Evolutionary conservation across 2,329 filamentous ascomycete species (phyloP), one percentile per base, ranked within the genome.

Genomic region (Colletotrichum simmondsii): DNA sequence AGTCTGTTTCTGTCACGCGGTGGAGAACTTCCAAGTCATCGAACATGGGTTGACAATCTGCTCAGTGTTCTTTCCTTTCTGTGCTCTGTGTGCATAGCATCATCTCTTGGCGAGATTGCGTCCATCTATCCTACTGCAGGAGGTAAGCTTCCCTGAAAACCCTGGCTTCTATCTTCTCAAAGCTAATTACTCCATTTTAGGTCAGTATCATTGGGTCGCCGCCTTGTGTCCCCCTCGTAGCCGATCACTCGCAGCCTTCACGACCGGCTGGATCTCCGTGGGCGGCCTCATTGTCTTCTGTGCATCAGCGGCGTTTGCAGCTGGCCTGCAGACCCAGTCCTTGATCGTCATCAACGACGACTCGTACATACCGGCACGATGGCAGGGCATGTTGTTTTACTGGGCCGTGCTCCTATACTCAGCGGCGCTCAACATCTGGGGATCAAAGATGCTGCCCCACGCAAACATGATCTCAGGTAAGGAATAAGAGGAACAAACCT

Each of bases 191-290:
- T 64, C 12, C 24, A 61, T 37, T 32, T 11, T 53, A 83, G 83
- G 84, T 8, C 84, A 86, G 77, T 86, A 86, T 58, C 83, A 86
- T 75, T 86, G 84, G 85, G 83, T 85, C 5, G 81, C 84, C 1
- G 81, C 80, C 7, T 79, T 86, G 24, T 71, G 81, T 12, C 82
- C 83, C 4, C 63, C 74, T 5, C 78, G 77, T 0, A 79, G 79
- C 30, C 79, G 78, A 66, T 77, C 80, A 2, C 75, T 80, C 5
- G 80, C 82, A 1, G 81, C 83, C 3, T 85, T 83, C 81, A 81
- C 84, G 56, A 84, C 81, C 1, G 82, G 82, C 74, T 86, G 84
- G 83, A 84, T 87, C 56, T 85, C 82, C 4, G 80, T 86, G 35
- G 85, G 85, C 16, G 86, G 85, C 0, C 84, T 86, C 59, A 80